phyloP scores from a whole-genome alignment of 176 grass and related monocot genomes.

The Carex parvula region DNA sequence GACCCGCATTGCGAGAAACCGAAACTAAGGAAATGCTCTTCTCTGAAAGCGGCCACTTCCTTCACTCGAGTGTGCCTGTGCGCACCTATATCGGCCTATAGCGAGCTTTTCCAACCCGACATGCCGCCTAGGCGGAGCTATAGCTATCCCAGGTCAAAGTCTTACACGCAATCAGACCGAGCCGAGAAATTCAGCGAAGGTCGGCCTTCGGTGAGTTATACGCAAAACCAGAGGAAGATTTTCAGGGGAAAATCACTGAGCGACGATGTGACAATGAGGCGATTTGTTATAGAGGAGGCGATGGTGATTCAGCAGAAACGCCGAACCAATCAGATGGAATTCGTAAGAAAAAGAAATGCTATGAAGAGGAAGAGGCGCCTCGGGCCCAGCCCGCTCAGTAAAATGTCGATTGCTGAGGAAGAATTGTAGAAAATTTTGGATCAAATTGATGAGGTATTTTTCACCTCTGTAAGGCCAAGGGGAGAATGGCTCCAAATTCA shows the following conservation, averaged over 20 bases:
- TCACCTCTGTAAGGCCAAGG: not conserved
- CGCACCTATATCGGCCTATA: conserved; percentile 92
- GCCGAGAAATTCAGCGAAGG: conserved; percentile 11
- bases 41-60: conserved; percentile 80
- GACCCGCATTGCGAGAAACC: conserved; percentile 20
- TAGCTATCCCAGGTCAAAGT: conserved; percentile 67
- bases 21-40: conserved; percentile 76
- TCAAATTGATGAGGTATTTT: not conserved
- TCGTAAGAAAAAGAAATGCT: conserved; percentile 66
- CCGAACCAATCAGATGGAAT: conserved; percentile 82
- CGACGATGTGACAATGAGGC: conserved; percentile 81
- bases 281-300: conserved; percentile 87
- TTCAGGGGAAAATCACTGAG: conserved; percentile 95
- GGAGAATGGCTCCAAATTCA: not conserved
- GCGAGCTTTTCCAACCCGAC: conserved; percentile 65
- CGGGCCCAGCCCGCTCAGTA: conserved; percentile 66
- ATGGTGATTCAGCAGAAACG: conserved; percentile 58
- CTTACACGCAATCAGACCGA: conserved; percentile 38
- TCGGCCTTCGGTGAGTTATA: not conserved
- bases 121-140: conserved; percentile 75
- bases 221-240: conserved; percentile 39
- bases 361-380: conserved; percentile 63
- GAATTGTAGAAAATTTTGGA: conserved; percentile 31
- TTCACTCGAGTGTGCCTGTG: conserved; percentile 95
- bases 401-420: conserved; percentile 60